Evolutionary conservation across 1,284 basidiomycete genomes (phyloP).

Genomic region (Sporisorium sorghi): DNA sequence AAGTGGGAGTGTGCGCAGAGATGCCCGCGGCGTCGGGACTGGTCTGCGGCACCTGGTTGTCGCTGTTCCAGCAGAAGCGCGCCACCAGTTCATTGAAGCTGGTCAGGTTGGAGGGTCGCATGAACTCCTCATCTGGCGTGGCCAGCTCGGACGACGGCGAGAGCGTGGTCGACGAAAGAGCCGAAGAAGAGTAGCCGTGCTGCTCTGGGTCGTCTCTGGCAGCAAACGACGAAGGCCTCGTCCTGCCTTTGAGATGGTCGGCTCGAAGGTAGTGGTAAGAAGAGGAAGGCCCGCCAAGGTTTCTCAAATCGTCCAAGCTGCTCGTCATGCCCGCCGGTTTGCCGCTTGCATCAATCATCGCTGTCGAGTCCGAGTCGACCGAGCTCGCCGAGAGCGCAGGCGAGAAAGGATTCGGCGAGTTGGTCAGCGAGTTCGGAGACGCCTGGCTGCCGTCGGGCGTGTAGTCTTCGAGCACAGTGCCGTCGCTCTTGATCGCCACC

Average conservation of each 20-base stretch:
- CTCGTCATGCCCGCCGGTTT: slow-evolving; percentile 21
- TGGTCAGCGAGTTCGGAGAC: slow-evolving; percentile 55
- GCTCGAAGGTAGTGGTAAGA: slow-evolving; percentile 32
- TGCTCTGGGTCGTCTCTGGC: slow-evolving; percentile 34
- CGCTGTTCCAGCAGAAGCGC: slow-evolving; percentile 63
- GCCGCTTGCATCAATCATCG: slow-evolving; percentile 24
- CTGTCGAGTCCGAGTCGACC: slow-evolving; percentile 57
- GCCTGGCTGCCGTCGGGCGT: slow-evolving; percentile 54
- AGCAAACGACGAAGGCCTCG: slow-evolving; percentile 33
- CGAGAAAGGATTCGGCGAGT: slow-evolving; percentile 58
- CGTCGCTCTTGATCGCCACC: slow-evolving; percentile 41
- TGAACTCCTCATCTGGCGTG: slow-evolving; percentile 51
- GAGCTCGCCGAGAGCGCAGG: slow-evolving; percentile 54
- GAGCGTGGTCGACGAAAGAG: slow-evolving; percentile 42
- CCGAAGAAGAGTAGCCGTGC: slow-evolving; percentile 44
- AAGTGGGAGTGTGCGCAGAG: slow-evolving; percentile 31
- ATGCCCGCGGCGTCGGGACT: slow-evolving; percentile 27
- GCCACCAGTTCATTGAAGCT: slow-evolving; percentile 63
- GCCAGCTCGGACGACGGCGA: slow-evolving; percentile 49
- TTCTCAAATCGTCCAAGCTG: slow-evolving; percentile 35
- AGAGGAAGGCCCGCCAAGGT: slow-evolving; percentile 20
- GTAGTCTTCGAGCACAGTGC: slow-evolving; percentile 52
- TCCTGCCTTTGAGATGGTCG: slow-evolving; percentile 29
- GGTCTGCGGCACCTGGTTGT: slow-evolving; percentile 44
- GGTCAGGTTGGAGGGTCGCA: slow-evolving; percentile 54